Evolutionary conservation across 2,329 filamentous ascomycete species (phyloP), one percentile per base, ranked within the genome.

Genomic region (Drechslerella coelobrocha): DNA sequence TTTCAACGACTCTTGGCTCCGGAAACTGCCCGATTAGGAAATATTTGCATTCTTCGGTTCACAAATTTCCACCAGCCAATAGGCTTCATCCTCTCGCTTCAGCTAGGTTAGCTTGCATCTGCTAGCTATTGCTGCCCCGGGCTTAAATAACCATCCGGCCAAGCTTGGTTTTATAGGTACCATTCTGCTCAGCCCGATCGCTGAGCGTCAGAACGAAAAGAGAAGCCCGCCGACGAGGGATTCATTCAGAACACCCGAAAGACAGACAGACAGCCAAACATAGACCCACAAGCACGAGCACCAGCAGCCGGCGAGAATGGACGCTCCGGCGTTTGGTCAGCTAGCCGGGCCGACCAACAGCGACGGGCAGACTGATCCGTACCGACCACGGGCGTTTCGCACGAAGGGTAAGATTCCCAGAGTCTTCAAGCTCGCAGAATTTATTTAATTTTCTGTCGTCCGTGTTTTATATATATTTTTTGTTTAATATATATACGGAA

Each of bases 331-430:
- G 29, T 61, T 61, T 23, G 56, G 56, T 9, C 47, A 41, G 26
- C 56, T 45, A 21, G 31, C 56, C 24, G n/a, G 24, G 17, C 21
- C 19, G 9, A 39, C 14, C 14, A 56, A 52, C n/a, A 27, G 52
- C 50, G 55, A 51, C 29, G n/a, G n/a, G n/a, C n/a, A n/a, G n/a
- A 4, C 53, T 4, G 63, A 50, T 1, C 55, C 63, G 1, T 68
- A 68, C 56, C 43, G 39, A n/a, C 63, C 63, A 19, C 52, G 43
- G 43, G 63, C 56, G 41, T 68, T 55, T 51, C 55, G 63, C 12
- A 68, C 63, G 17, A 68, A 68, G 55, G 63, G 63, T 54, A 45
- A 41, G 21, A 8, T 7, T n/a, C 29, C n/a, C 2, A 6, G n/a
- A 47, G 0, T n/a, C 45, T 27, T 37, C 45, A 21, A 23, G 26